Evolutionary conservation across 2,329 filamentous ascomycete genomes (phyloP).

Genomic region (Cadophora malorum): DNA sequence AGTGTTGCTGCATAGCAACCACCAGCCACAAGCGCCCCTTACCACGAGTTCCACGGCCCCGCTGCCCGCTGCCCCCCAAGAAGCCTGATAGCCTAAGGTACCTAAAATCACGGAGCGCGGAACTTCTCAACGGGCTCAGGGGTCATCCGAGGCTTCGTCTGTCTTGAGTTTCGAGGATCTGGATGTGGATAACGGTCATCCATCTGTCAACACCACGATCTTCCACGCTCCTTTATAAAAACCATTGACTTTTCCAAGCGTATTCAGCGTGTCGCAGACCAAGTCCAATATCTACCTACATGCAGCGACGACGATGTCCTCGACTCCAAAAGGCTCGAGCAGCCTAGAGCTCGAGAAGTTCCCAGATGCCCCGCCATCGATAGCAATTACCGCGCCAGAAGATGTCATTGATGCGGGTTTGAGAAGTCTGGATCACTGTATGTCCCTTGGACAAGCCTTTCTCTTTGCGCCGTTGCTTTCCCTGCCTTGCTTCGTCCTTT

Average conservation of each 20-base stretch:
- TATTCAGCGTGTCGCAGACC: slow-evolving; percentile 6
- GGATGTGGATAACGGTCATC: not conserved
- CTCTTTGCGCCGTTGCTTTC: not conserved
- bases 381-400: slow-evolving; percentile 39
- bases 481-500: not conserved
- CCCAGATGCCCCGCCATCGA: slow-evolving; percentile 41
- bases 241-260: slow-evolving; percentile 20
- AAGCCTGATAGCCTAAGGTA: slow-evolving; percentile 2
- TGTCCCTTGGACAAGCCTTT: slow-evolving; percentile 19
- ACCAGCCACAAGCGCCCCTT: not conserved
- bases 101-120: not conserved
- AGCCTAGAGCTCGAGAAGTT: slow-evolving; percentile 44
- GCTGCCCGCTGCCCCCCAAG: not conserved
- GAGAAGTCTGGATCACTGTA: slow-evolving; percentile 80
- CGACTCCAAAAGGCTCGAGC: slow-evolving; percentile 44
- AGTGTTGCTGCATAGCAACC: slow-evolving; percentile 21
- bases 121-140: slow-evolving; percentile 3
- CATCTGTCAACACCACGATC: not conserved
- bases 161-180: not conserved
- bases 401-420: slow-evolving; percentile 73
- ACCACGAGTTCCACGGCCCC: not conserved
- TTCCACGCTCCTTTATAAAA: slow-evolving; percentile 34
- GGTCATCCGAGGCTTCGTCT: not conserved
- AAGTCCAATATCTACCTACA: slow-evolving; percentile 35
- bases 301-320: slow-evolving; percentile 44